These are phyloP conservation scores for Cymodocea nodosa DNA, from an alignment of 116 monocot genomes.

Conservation along the genomic window DNA sequence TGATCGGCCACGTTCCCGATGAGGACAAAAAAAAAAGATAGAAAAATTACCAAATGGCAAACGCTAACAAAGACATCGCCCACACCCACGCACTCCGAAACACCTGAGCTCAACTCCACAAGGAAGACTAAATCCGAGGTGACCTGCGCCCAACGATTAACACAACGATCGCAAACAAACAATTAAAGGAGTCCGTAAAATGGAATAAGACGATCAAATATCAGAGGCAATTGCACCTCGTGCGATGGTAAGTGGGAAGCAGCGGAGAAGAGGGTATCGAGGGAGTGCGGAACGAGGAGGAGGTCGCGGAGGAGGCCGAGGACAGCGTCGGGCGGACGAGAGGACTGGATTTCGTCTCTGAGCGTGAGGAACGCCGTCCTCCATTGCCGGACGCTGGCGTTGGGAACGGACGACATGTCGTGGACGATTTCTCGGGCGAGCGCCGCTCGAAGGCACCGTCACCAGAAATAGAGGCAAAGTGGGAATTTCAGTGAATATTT, in stretches of 20 bases:
- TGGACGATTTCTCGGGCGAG: neutral
- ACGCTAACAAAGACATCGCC: slow-evolving; percentile 23
- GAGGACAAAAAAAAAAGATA: neutral
- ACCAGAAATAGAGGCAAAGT: too few relatives aligned
- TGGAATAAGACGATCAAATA: neutral
- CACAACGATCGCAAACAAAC: neutral
- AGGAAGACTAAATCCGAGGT: slow-evolving; percentile 72
- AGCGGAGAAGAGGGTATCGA: slow-evolving; percentile 34
- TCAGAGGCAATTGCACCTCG: slow-evolving; percentile 27
- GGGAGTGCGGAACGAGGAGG: slow-evolving; percentile 40
- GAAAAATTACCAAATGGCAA: slow-evolving; percentile 38
- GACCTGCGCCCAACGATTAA: slow-evolving; percentile 25
- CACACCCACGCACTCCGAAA: slow-evolving; percentile 24
- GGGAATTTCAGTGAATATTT: too few relatives aligned
- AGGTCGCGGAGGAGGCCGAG: slow-evolving; percentile 48
- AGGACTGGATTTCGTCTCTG: slow-evolving; percentile 64
- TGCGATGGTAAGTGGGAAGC: slow-evolving; percentile 49
- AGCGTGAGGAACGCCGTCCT: slow-evolving; percentile 84
- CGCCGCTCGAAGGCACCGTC: neutral
- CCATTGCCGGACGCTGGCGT: slow-evolving; percentile 36
- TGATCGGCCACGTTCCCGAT: too few relatives aligned
- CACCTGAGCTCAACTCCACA: slow-evolving; percentile 31
- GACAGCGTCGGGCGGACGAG: slow-evolving; percentile 31
- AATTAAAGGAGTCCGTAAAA: too few relatives aligned
- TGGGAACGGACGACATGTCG: neutral